Percentiles rank a stretch among this genome's conserved stretches.
Evolutionary conservation across 768 basidiomycete genomes (phyloP).

Genomic region (Amanita phalloides): DNA sequence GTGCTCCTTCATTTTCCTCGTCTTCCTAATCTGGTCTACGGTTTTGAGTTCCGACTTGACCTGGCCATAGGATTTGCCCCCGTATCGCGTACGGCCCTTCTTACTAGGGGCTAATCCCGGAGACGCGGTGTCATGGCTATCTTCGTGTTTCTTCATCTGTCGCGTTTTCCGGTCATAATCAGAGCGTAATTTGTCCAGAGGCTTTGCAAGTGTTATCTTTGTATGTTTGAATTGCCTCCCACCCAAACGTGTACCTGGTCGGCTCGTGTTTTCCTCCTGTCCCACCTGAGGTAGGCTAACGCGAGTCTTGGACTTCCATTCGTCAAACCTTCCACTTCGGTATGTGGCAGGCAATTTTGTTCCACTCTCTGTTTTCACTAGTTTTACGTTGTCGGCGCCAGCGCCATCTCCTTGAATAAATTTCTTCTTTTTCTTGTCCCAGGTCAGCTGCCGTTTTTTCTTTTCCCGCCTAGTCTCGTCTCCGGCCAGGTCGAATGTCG

Average conservation of each 20-base stretch:
- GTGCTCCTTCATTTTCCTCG: slow-evolving; percentile 52
- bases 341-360: slow-evolving; percentile 85
- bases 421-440: slow-evolving; percentile 97
- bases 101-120: slow-evolving; percentile 11
- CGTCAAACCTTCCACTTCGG: slow-evolving; percentile 88
- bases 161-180: slow-evolving; percentile 69
- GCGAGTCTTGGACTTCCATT: slow-evolving; percentile 81
- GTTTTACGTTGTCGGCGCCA: slow-evolving; percentile 89
- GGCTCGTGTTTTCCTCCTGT: slow-evolving; percentile 50
- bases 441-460: slow-evolving; percentile 58
- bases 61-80: slow-evolving; percentile 48
- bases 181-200: slow-evolving; percentile 61
- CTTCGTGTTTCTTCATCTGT: slow-evolving; percentile 47
- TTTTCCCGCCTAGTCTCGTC: slow-evolving; percentile 60
- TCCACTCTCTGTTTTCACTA: slow-evolving; percentile 90
- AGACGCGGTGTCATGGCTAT: slow-evolving; percentile 17
- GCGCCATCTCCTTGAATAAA: slow-evolving; percentile 79
- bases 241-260: slow-evolving; percentile 27
- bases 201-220: slow-evolving; percentile 52
- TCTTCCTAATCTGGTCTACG: slow-evolving; percentile 78
- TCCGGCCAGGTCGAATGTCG: slow-evolving; percentile 73
- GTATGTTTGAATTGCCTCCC: slow-evolving; percentile 70
- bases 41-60: slow-evolving; percentile 82
- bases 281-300: slow-evolving; percentile 73
- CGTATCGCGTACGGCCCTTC: slow-evolving; percentile 31